Percentiles rank a stretch among this genome's conserved stretches.
Conservation (phyloP, 805 yeast species). For the Candida gorgasii region DNA sequence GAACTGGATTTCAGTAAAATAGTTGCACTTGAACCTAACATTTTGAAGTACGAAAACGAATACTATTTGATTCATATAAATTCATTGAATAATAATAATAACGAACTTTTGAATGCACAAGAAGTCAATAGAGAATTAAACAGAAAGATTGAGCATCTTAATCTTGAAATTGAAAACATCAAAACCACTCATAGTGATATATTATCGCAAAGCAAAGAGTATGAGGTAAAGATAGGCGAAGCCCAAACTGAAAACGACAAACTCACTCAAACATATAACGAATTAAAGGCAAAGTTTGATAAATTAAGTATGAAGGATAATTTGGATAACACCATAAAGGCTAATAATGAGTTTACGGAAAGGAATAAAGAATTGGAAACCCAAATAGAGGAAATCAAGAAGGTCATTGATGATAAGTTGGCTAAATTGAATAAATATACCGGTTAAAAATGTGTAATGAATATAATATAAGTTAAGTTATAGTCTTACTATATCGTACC, state of each 20-base stretch:
- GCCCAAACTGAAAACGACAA: slow-evolving; percentile 22
- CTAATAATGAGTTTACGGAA: slow-evolving; percentile 39
- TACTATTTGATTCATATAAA: slow-evolving; percentile 39
- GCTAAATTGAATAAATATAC: slow-evolving; percentile 20
- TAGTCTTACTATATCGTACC: too few relatives aligned
- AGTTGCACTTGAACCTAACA: slow-evolving; percentile 22
- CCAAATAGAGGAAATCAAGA: slow-evolving; percentile 30
- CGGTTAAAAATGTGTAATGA: not conserved
- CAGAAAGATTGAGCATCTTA: slow-evolving; percentile 26
- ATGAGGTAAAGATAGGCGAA: slow-evolving; percentile 19
- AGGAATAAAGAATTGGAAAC: slow-evolving; percentile 34
- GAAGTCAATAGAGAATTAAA: slow-evolving; percentile 38
- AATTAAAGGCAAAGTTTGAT: slow-evolving; percentile 26
- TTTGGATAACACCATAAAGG: slow-evolving; percentile 37
- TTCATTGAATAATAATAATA: slow-evolving; percentile 36
- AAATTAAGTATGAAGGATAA: slow-evolving; percentile 40
- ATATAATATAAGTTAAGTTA: too few relatives aligned
- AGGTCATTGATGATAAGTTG: slow-evolving; percentile 26
- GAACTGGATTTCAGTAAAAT: slow-evolving; percentile 4
- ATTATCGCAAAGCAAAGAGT: slow-evolving; percentile 31
- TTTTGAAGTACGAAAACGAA: slow-evolving; percentile 40
- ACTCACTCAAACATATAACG: slow-evolving; percentile 16
- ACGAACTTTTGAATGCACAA: slow-evolving; percentile 38
- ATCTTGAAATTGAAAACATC: slow-evolving; percentile 28
- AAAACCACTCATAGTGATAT: slow-evolving; percentile 40